A percentile compares a stretch with the other conserved stretches of the same genome.
Evolutionary conservation across 352 stramenopile species (phyloP).

Genomic region (Phytopythium oedochilum): DNA sequence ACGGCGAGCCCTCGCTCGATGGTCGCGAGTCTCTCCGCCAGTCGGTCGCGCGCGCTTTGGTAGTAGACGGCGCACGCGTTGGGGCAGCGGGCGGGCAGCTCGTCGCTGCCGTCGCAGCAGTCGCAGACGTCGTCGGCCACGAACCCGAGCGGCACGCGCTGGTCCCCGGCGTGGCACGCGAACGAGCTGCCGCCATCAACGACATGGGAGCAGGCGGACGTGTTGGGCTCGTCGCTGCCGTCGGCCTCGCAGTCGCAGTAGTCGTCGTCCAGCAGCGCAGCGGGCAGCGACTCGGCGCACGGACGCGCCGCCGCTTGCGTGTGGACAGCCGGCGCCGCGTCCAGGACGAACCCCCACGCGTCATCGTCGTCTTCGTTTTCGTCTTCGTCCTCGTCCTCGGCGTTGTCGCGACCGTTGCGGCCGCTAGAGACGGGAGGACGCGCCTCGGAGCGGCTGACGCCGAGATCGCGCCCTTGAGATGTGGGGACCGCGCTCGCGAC

Average conservation of each 20-base stretch:
- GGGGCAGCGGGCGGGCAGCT: conserved; percentile 35
- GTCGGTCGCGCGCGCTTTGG: conserved; percentile 8
- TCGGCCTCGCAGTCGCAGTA: conserved; percentile 92
- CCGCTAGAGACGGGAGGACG: background rate
- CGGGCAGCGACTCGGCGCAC: conserved; percentile 35
- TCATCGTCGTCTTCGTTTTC: conserved; percentile 45
- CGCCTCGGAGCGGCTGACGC: background rate
- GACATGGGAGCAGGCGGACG: conserved; percentile 63
- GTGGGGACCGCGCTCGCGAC: background rate
- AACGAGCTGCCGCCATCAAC: conserved; percentile 18
- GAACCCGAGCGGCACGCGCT: conserved; percentile 43
- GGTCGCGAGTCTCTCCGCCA: conserved; percentile 15
- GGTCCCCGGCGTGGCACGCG: conserved; percentile 25
- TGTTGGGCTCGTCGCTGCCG: conserved; percentile 88
- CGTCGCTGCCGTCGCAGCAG: conserved; percentile 96
- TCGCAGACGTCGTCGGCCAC: conserved; percentile 95
- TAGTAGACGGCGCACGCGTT: conserved; percentile 33
- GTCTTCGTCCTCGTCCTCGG: conserved; percentile 39
- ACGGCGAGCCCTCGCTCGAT: conserved; percentile 16
- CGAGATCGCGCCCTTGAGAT: background rate
- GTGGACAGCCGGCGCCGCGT: too few relatives aligned
- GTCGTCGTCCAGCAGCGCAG: conserved; percentile 81
- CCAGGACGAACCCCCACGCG: conserved; percentile 52
- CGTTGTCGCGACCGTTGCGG: background rate
- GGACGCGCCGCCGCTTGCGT: background rate